Percentiles rank a stretch among this genome's conserved stretches.
These are phyloP conservation scores for Phytophthora macrochlamydospora DNA, from an alignment of 352 stramenopile species.

Conservation along the genomic window DNA sequence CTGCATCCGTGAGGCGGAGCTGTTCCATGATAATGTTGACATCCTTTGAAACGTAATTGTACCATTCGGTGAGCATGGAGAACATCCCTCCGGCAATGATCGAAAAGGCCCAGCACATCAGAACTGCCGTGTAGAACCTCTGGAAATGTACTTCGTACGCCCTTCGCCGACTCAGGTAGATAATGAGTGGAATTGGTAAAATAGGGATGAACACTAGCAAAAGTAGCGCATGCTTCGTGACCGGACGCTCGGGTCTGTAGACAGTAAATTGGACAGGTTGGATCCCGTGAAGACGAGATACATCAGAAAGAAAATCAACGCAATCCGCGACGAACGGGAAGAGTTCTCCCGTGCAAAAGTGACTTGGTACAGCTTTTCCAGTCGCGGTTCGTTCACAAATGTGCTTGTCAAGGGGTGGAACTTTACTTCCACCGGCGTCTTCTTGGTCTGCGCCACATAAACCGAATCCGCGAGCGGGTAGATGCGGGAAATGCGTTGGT, in stretches of 20 bases:
- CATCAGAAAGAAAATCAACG: conserved; percentile 67
- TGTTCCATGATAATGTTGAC: conserved; percentile 66
- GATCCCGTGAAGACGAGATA: conserved; percentile 79
- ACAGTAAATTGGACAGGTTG: conserved; percentile 75
- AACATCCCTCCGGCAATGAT: conserved; percentile 81
- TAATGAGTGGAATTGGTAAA: conserved; percentile 63
- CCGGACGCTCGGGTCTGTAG: conserved; percentile 55
- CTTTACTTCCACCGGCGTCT: conserved; percentile 78
- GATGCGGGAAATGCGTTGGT: conserved; percentile 75
- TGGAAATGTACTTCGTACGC: conserved; percentile 79
- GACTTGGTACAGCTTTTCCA: conserved; percentile 83
- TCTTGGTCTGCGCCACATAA: conserved; percentile 70
- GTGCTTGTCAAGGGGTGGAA: conserved; percentile 77
- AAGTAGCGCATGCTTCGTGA: conserved; percentile 64
- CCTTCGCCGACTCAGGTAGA: conserved; percentile 65
- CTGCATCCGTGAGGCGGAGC: conserved; percentile 44
- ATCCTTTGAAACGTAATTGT: conserved; percentile 74
- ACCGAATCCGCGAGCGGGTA: conserved; percentile 78
- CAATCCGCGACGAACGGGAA: conserved; percentile 62
- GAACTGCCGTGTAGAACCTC: conserved; percentile 68
- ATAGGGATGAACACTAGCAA: conserved; percentile 73
- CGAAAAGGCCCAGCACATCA: conserved; percentile 76
- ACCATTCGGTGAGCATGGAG: conserved; percentile 86
- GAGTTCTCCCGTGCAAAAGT: conserved; percentile 85
- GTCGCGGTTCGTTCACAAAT: conserved; percentile 70